A percentile compares a stretch with the other conserved stretches of the same genome.
Evolutionary conservation across 2,329 filamentous ascomycete species (phyloP).

Genomic region (Stagonosporopsis rhizophila): DNA sequence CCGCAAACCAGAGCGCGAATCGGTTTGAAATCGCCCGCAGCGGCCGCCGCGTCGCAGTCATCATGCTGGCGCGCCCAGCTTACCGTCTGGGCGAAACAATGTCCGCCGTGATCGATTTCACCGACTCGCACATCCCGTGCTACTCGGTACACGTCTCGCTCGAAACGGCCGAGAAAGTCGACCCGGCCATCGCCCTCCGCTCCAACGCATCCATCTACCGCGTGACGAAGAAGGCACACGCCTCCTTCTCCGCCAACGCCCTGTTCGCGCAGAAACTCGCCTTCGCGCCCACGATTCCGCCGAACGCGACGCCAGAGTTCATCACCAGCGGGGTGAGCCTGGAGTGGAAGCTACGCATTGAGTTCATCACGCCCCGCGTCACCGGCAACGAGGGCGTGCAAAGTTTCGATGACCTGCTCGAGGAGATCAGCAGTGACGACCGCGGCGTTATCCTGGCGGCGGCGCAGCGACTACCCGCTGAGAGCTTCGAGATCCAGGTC

Average conservation of each 20-base stretch:
- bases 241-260: conserved; percentile 79
- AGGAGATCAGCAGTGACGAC: conserved; percentile 80
- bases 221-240: conserved; percentile 83
- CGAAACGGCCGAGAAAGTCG: conserved; percentile 86
- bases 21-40: conserved; percentile 94
- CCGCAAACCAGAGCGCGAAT: conserved; percentile 81
- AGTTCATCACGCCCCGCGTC: conserved; percentile 83
- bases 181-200: conserved; percentile 79
- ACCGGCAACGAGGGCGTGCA: conserved; percentile 43
- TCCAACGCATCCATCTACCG: conserved; percentile 86
- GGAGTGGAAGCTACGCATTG: conserved; percentile 87
- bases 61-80: conserved; percentile 86
- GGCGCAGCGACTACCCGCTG: conserved; percentile 78
- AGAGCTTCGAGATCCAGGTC: conserved; percentile 90
- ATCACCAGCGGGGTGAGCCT: conserved; percentile 86
- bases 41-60: conserved; percentile 87
- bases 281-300: conserved; percentile 84
- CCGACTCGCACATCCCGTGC: conserved; percentile 76
- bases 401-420: conserved; percentile 64
- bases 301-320: conserved; percentile 86
- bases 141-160: conserved; percentile 85
- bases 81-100: conserved; percentile 90
- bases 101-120: conserved; percentile 84
- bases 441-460: conserved; percentile 79
- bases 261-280: conserved; percentile 80